A percentile compares a stretch with the other conserved stretches of the same genome.
These are phyloP conservation scores for Malassezia caprae DNA, from an alignment of 1,284 basidiomycete genomes.

Conservation along the genomic window DNA sequence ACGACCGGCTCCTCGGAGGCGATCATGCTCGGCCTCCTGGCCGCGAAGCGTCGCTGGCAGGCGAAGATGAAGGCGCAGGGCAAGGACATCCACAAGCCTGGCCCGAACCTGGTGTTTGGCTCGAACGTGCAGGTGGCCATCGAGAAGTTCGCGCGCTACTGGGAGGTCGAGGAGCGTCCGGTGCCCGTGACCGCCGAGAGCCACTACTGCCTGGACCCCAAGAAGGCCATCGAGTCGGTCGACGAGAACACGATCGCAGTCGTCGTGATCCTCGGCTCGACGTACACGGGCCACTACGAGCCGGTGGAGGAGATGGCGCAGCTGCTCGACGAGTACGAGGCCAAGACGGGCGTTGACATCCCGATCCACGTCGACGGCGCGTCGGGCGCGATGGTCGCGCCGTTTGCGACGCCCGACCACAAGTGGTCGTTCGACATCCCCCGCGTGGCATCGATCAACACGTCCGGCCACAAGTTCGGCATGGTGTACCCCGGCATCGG, in stretches of 20 bases:
- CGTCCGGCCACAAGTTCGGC: conserved; percentile 67
- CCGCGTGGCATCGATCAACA: conserved; percentile 76
- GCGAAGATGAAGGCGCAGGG: conserved; percentile 72
- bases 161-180: conserved; percentile 62
- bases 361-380: conserved; percentile 58
- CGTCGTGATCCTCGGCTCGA: conserved; percentile 58
- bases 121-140: conserved; percentile 62
- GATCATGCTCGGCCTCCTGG: conserved; percentile 78
- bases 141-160: conserved; percentile 65
- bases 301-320: conserved; percentile 76
- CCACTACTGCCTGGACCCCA: conserved; percentile 66
- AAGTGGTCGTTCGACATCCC: conserved; percentile 59
- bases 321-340: conserved; percentile 74
- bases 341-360: conserved; percentile 58
- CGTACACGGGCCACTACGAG: conserved; percentile 89
- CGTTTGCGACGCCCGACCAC: conserved; percentile 65
- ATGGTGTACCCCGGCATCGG: conserved; percentile 64
- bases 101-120: conserved; percentile 67
- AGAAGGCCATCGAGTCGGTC: conserved; percentile 72
- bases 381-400: conserved; percentile 54
- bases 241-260: conserved; percentile 66
- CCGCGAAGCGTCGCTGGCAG: conserved; percentile 92
- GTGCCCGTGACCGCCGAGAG: conserved; percentile 34
- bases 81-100: conserved; percentile 38
- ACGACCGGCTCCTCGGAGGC: conserved; percentile 87